Evolutionary conservation across 257 asterid species (phyloP).

Genomic region (Nicotiana benthamiana): DNA sequence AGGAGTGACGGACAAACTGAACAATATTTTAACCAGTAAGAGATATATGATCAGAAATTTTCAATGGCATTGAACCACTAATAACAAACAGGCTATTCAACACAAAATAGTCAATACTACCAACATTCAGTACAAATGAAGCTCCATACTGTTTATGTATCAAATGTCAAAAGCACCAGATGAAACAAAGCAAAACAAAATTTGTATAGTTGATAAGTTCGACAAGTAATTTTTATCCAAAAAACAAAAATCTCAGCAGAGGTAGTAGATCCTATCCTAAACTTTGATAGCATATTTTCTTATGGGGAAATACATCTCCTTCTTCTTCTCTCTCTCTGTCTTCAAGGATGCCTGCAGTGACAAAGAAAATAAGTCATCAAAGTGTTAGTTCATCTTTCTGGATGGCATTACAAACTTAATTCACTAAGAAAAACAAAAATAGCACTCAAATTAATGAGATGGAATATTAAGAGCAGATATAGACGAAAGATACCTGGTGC

Average conservation of each 20-base stretch:
- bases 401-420: background rate
- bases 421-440: background rate
- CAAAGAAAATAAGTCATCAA: background rate
- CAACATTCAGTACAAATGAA: background rate
- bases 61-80: too few species aligned
- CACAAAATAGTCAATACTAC: background rate
- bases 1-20: background rate
- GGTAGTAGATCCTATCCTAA: conserved; percentile 14
- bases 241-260: background rate
- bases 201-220: background rate
- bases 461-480: background rate
- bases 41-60: too few species aligned
- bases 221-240: background rate
- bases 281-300: conserved; percentile 31
- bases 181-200: conserved; percentile 1
- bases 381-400: background rate
- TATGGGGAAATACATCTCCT: conserved; percentile 30
- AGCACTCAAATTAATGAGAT: background rate
- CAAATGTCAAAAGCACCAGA: background rate
- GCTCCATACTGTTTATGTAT: background rate
- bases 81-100: background rate
- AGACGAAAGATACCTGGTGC: conserved; percentile 24
- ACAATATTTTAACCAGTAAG: background rate
- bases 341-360: conserved; percentile 25
- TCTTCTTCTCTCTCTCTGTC: conserved; percentile 30